Percentiles rank a stretch among this genome's conserved stretches.
Evolutionary conservation across 495 filamentous ascomycete species (phyloP).

Genomic region (Geoglossum glabrum): DNA sequence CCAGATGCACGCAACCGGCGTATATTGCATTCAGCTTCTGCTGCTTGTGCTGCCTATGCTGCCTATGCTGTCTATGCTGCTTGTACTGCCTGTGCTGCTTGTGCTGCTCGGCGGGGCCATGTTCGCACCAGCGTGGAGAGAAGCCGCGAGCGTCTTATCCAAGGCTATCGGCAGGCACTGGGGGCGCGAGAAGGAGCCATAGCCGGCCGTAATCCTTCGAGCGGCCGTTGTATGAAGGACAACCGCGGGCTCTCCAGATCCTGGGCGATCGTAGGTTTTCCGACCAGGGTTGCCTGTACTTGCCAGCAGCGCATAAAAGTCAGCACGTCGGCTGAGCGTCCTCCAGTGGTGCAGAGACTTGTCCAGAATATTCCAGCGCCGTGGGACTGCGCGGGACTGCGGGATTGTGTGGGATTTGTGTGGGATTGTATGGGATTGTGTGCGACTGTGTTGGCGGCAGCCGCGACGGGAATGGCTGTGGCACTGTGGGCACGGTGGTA

Average conservation of each 20-base stretch:
- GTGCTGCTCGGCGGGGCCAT: too few species aligned
- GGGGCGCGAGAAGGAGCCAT: background rate
- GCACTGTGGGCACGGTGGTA: too few species aligned
- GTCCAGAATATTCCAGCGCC: background rate
- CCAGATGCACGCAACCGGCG: background rate
- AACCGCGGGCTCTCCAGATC: background rate
- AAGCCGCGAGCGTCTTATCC: background rate
- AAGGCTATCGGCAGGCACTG: background rate
- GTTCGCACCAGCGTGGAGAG: background rate
- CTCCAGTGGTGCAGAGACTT: background rate
- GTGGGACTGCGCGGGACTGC: too few species aligned
- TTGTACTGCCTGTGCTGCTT: too few species aligned
- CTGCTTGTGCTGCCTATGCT: too few species aligned
- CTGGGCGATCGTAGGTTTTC: background rate
- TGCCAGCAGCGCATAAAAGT: background rate
- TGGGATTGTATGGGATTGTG: too few species aligned
- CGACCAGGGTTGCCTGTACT: background rate
- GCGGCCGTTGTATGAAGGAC: background rate
- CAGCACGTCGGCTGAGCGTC: background rate
- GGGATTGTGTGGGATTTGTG: too few species aligned
- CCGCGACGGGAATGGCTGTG: too few species aligned
- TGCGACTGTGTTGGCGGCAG: too few species aligned
- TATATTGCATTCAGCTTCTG: constrained; percentile 4
- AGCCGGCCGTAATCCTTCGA: background rate
- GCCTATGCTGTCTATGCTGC: too few species aligned